Evolutionary conservation across 1,284 basidiomycete genomes (phyloP), one percentile per base, ranked within the genome.

Genomic region (Cryptococcus neoformans): DNA sequence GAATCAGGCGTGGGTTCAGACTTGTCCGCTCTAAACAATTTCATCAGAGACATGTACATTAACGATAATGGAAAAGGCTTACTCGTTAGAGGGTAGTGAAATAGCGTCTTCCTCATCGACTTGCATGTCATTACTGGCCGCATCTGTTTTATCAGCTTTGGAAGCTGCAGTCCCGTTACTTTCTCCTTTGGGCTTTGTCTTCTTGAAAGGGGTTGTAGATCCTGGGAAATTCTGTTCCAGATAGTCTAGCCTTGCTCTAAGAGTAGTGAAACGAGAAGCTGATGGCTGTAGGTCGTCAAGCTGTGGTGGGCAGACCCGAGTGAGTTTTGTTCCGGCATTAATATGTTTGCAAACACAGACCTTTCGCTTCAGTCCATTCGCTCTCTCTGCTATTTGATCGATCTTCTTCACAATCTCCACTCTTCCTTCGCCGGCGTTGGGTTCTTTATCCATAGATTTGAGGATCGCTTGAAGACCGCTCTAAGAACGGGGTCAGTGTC

Each of bases 331-430:
- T 6, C 8, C 11, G n/a, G 8, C 14, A n/a, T 16, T 41, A 3
- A 16, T 41, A 35, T 7, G 51, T 4, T 28, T 11, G 36, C 39
- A 42, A 49, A 21, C 28, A 56, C 67, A 28, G 0, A 78, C 76
- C 70, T 79, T 79, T 35, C 77, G 68, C 63, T 78, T 79, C n/a
- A 79, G 60, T 0, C 74, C 73, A 38, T 66, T 67, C 11, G 73
- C 60, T 12, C 75, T 62, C 21, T 78, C 77, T 2, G 49, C 52
- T 4, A 66, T 67, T 8, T 60, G 60, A 50, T 70, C 73, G 4
- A 79, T 53, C 58, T 71, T 74, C 21, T 49, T 21, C 2, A 68
- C 51, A 0, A 64, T 57, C 2, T 41, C 40, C 4, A 56, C 64
- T 40, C 57, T 51, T 37, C 57, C 60, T 11, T 60, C 60, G 6